Evolutionary conservation across 805 yeast genomes (phyloP).

Genomic region (Teunomyces gatunensis): DNA sequence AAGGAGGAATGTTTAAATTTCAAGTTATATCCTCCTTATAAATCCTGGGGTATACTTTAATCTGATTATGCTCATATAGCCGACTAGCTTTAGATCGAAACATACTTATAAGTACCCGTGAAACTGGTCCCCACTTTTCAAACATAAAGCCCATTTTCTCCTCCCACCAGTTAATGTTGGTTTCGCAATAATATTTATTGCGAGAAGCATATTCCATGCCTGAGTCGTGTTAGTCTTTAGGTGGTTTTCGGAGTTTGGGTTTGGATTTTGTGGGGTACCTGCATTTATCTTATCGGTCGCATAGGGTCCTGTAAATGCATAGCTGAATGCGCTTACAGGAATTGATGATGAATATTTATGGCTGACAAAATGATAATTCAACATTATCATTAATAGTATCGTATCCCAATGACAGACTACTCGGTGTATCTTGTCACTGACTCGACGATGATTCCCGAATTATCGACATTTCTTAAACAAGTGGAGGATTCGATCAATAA

Average conservation of each 20-base stretch:
- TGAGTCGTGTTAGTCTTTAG: background rate
- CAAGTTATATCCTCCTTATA: too few relatives aligned
- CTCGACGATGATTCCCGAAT: conserved; percentile 65
- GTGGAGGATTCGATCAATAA: conserved; percentile 60
- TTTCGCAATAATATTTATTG: background rate
- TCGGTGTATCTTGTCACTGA: conserved; percentile 78
- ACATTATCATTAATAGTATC: background rate
- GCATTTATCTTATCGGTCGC: background rate
- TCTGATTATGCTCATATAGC: background rate
- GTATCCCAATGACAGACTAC: conserved; percentile 42
- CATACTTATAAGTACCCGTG: background rate
- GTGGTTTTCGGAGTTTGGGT: background rate
- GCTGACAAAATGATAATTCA: too few relatives aligned
- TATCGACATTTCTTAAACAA: conserved; percentile 50
- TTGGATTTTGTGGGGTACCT: background rate
- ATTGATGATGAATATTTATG: too few relatives aligned
- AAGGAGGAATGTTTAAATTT: too few relatives aligned
- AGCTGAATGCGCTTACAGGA: background rate
- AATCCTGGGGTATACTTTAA: too few relatives aligned
- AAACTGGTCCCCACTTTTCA: background rate
- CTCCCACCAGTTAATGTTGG: too few relatives aligned
- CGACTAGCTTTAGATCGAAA: background rate
- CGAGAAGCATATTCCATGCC: background rate
- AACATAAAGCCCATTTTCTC: background rate
- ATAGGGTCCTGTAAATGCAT: background rate